Base-by-base conservation (phyloP, 495 filamentous ascomycete genomes). In the Penicillium coffeae region DNA sequence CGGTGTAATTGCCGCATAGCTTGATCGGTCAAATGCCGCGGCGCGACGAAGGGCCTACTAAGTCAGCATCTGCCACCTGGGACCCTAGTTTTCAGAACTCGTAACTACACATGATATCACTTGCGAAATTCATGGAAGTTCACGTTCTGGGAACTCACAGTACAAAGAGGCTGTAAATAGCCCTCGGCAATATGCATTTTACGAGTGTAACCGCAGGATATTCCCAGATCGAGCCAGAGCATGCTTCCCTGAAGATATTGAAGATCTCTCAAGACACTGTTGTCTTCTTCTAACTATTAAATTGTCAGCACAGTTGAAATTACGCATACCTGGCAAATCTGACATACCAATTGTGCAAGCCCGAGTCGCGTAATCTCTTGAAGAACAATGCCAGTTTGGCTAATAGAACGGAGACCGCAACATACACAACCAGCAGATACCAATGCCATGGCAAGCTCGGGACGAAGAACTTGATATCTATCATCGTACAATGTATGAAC, bases 101-200 rank as follows among this genome's bases (percentile, higher is more conserved):
- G n/a, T n/a, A n/a, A n/a, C n/a, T n/a, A n/a, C n/a, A n/a, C n/a
- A n/a, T n/a, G n/a, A n/a, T n/a, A n/a, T n/a, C n/a, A n/a, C n/a
- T n/a, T n/a, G n/a, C n/a, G n/a, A n/a, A n/a, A n/a, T n/a, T n/a
- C n/a, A 18, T 14, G 15, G 37, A n/a, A 2, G 8, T 58, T 16
- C 45, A 22, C 0, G 13, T 12, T 42, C 13, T 7, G 2, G 22
- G 47, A 9, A n/a, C n/a, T n/a, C 54, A 79, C 73, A 1, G 76
- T 78, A 9, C 71, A 59, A 1, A 79, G 57, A 32, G 72, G 66
- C 16, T 73, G 69, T 13, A 73, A 55, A 58, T 74, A 75, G 45
- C 79, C 80, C 45, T 84, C 80, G 0, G 80, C 74, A 30, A 86
- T 78, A 54, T 85, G 80, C 73, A 84, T 84, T 47, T 81, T 83